Evolutionary conservation across 2,329 filamentous ascomycete species (phyloP).

Genomic region (Cordyceps farinosa): DNA sequence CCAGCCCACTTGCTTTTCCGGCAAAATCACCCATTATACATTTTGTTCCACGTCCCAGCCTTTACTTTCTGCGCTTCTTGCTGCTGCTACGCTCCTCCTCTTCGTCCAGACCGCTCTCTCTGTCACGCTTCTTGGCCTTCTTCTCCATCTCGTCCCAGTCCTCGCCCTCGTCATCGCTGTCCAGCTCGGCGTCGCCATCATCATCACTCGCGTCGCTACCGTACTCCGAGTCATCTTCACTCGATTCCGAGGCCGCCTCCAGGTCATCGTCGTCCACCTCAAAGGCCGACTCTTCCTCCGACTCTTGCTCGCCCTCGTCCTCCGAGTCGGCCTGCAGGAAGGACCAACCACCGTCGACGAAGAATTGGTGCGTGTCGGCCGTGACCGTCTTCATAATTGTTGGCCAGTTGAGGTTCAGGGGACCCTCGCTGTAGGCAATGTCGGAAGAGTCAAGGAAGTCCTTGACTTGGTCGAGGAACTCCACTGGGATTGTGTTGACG

Average conservation of each 20-base stretch:
- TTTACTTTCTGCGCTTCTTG: conserved; percentile 50
- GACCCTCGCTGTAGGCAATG: conserved; percentile 90
- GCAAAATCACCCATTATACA: conserved; percentile 12
- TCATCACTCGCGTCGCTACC: conserved; percentile 87
- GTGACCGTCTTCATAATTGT: conserved; percentile 99
- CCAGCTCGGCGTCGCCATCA: conserved; percentile 57
- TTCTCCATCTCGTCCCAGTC: conserved; percentile 94
- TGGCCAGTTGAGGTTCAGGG: conserved; percentile 96
- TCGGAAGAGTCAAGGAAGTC: conserved; percentile 97
- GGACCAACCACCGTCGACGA: conserved; percentile 89
- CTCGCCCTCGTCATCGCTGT: conserved; percentile 72
- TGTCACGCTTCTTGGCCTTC: conserved; percentile 83
- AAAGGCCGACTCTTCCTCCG: conserved; percentile 88
- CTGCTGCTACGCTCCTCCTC: conserved; percentile 63
- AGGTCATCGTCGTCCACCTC: conserved; percentile 86
- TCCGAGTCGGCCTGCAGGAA: conserved; percentile 88
- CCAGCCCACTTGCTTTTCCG: conserved; percentile 8
- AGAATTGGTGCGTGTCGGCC: conserved; percentile 91
- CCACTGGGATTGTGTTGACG: conserved; percentile 97
- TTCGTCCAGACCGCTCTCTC: conserved; percentile 56
- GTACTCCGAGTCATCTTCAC: conserved; percentile 85
- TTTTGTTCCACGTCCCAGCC: neutral
- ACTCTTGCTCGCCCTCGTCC: conserved; percentile 74
- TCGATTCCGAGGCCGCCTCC: conserved; percentile 72
- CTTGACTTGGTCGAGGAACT: conserved; percentile 90